Percentiles rank a stretch among this genome's conserved stretches.
These are phyloP conservation scores for Coriolopsis trogii DNA, from an alignment of 1,284 basidiomycete species.

Conservation along the genomic window DNA sequence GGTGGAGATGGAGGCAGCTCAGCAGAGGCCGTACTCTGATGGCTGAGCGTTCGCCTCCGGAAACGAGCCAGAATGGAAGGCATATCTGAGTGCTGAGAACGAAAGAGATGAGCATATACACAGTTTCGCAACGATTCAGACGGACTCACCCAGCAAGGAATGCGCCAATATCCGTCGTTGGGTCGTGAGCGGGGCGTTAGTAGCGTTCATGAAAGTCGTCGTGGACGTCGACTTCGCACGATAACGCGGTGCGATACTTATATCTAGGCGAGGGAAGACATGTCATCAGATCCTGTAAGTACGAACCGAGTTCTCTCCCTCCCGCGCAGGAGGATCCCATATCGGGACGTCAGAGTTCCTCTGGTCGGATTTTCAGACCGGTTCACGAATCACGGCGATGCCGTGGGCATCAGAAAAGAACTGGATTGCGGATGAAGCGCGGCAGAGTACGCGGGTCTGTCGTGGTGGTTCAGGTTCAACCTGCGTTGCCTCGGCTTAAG, in stretches of 20 bases:
- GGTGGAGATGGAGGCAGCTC: slow-evolving; percentile 12
- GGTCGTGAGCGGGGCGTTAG: too few relatives aligned
- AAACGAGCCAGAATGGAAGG: slow-evolving; percentile 41
- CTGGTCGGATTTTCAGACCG: neutral
- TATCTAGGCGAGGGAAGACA: slow-evolving; percentile 16
- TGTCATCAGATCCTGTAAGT: slow-evolving; percentile 15
- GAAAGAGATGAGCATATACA: neutral
- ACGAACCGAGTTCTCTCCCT: slow-evolving; percentile 8
- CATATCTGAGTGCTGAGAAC: slow-evolving; percentile 28
- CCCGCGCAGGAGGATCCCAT: slow-evolving; percentile 18
- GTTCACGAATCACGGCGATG: neutral
- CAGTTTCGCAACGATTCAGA: neutral
- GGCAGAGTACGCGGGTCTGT: too few relatives aligned
- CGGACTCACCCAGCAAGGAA: too few relatives aligned
- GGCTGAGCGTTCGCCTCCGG: slow-evolving; percentile 36
- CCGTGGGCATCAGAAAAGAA: neutral
- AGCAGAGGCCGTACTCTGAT: slow-evolving; percentile 24
- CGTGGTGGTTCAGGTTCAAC: too few relatives aligned
- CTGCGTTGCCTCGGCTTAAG: too few relatives aligned
- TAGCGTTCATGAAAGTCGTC: slow-evolving; percentile 13
- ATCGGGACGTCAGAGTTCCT: slow-evolving; percentile 18
- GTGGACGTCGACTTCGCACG: neutral
- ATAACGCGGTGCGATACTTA: slow-evolving; percentile 6
- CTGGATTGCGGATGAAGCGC: too few relatives aligned
- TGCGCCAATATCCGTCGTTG: neutral